phyloP scores from a whole-genome alignment of 805 yeast genomes.

The Torulaspora quercuum region DNA sequence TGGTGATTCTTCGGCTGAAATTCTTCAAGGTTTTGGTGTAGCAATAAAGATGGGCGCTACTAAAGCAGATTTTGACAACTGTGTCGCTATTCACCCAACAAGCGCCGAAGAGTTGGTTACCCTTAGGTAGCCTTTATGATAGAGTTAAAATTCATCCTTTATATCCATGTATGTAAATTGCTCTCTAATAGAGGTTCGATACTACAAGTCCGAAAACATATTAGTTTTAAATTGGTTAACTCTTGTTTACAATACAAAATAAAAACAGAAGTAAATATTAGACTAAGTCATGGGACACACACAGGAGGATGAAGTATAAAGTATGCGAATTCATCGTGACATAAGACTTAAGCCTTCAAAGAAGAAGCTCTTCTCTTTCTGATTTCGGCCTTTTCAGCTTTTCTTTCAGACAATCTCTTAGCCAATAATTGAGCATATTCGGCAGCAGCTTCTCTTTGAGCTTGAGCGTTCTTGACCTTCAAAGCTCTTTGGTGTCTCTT shows the following conservation, averaged over 20 bases:
- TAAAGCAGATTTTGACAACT: conserved; percentile 87
- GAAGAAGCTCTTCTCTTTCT: conserved; percentile 99
- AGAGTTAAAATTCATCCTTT: background rate
- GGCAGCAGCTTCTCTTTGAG: conserved; percentile 99
- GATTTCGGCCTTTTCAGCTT: conserved; percentile 97
- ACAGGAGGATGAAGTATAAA: conserved; percentile 15
- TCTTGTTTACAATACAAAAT: conserved; percentile 22
- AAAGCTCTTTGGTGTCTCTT: conserved; percentile 93
- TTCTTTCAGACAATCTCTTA: conserved; percentile 95
- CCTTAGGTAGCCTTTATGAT: conserved; percentile 25
- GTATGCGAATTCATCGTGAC: conserved; percentile 19
- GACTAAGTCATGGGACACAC: conserved; percentile 17
- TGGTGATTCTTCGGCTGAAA: conserved; percentile 89
- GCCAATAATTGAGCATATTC: conserved; percentile 99
- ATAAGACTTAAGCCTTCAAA: conserved; percentile 68
- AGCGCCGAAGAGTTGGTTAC: conserved; percentile 98
- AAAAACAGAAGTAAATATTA: conserved; percentile 18
- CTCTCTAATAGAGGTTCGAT: too few species aligned
- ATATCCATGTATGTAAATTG: too few species aligned
- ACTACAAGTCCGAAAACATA: too few species aligned
- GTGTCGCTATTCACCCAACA: conserved; percentile 98
- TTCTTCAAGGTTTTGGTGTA: conserved; percentile 96
- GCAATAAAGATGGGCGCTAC: conserved; percentile 99
- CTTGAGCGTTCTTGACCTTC: conserved; percentile 96
- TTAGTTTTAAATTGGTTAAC: conserved; percentile 12